Percentiles rank a stretch among this genome's conserved stretches.
Evolutionary conservation across 2,329 filamentous ascomycete species (phyloP).

Genomic region (Fusarium nanum): DNA sequence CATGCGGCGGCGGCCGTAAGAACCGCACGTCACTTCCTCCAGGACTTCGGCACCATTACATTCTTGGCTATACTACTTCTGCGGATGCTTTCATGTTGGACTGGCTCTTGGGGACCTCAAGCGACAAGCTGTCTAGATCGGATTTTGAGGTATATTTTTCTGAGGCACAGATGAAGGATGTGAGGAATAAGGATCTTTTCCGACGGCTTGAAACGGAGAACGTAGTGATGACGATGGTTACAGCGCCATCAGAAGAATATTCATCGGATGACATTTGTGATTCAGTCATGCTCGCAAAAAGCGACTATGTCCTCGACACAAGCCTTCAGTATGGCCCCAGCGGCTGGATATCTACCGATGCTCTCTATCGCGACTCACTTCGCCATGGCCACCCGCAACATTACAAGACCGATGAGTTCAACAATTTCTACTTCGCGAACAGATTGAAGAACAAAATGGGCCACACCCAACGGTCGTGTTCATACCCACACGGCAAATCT

Average conservation of each 20-base stretch:
- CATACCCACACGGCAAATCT: background rate
- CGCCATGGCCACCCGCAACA: background rate
- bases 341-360: background rate
- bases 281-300: background rate
- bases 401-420: background rate
- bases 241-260: background rate
- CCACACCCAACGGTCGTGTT: background rate
- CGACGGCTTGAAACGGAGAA: background rate
- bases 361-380: constrained; percentile 8
- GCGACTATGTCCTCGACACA: constrained; percentile 14
- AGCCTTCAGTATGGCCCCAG: background rate
- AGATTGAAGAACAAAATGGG: constrained; percentile 6
- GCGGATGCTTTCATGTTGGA: background rate
- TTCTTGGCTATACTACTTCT: background rate
- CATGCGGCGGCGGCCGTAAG: background rate
- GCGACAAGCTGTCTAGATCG: background rate
- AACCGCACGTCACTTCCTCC: background rate
- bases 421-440: background rate
- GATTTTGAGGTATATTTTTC: constrained; percentile 2
- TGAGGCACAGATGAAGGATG: background rate
- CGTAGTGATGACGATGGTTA: no score
- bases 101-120: background rate
- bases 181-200: background rate
- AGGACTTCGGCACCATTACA: background rate
- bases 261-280: background rate